Conservation (phyloP, 305 asterid species). For the Ilex paraguariensis region DNA sequence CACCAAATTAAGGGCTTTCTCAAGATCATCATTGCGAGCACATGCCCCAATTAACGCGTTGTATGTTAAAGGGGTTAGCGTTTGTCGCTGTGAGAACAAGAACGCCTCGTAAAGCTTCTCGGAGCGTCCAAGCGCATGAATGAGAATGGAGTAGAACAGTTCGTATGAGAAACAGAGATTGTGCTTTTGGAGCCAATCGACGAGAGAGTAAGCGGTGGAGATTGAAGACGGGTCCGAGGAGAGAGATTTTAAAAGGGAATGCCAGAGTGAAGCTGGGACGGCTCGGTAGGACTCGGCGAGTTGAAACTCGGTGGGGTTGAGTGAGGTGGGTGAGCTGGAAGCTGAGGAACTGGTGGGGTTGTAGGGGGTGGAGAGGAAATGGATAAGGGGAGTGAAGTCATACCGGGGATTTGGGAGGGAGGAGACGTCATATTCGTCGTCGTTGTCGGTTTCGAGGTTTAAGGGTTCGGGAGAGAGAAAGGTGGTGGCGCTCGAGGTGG, state of each 20-base stretch:
- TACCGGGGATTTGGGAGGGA: constrained; percentile 40
- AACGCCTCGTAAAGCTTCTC: constrained; percentile 91
- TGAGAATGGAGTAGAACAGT: constrained; percentile 77
- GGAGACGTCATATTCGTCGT: constrained; percentile 42
- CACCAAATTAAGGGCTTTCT: constrained; percentile 82
- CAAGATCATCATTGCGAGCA: constrained; percentile 80
- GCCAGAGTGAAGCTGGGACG: constrained; percentile 89
- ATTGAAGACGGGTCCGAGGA: constrained; percentile 54
- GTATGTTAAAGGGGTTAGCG: constrained; percentile 78
- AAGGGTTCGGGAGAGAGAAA: constrained; percentile 26
- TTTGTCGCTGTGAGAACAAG: constrained; percentile 67
- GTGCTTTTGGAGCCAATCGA: constrained; percentile 83
- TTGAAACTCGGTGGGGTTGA: constrained; percentile 53
- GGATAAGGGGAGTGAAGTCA: constrained; percentile 79
- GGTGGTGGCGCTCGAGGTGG: constrained; percentile 6
- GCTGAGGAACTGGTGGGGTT: constrained; percentile 15
- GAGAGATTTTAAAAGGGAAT: constrained; percentile 69
- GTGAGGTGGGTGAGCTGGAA: constrained; percentile 27
- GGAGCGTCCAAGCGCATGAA: constrained; percentile 74
- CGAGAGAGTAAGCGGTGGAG: constrained; percentile 58
- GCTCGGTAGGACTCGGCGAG: constrained; percentile 79
- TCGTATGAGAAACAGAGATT: constrained; percentile 83
- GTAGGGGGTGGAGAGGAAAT: constrained; percentile 51
- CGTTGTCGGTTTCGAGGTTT: constrained; percentile 24
- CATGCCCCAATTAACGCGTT: constrained; percentile 97